Percentiles rank a stretch among this genome's conserved stretches.
These are phyloP conservation scores for Plasmodium reichenowi DNA, from an alignment of 169 alveolate species.

Conservation along the genomic window DNA sequence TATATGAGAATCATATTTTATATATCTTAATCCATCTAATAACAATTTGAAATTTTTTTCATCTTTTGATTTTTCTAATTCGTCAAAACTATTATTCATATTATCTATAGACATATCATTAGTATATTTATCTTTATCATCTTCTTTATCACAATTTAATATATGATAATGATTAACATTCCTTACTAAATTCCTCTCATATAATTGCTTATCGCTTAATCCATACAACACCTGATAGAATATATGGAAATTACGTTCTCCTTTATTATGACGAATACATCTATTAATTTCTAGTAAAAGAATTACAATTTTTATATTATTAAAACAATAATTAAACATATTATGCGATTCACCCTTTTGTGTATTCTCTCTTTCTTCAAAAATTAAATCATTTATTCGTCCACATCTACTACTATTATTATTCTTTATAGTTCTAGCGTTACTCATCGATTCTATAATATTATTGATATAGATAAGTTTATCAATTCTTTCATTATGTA, in stretches of 20 bases:
- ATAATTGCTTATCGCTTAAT: conserved; percentile 55
- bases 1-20: conserved; percentile 43
- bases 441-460: conserved; percentile 98
- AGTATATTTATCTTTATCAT: neutral
- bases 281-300: conserved; percentile 95
- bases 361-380: conserved; percentile 90
- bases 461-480: conserved; percentile 83
- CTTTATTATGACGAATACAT: conserved; percentile 88
- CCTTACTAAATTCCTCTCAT: conserved; percentile 29
- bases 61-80: conserved; percentile 16
- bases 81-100: neutral
- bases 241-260: conserved; percentile 97
- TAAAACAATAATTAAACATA: conserved; percentile 87
- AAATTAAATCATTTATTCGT: conserved; percentile 93
- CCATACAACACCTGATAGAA: conserved; percentile 90
- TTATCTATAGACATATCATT: neutral
- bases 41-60: conserved; percentile 39
- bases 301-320: conserved; percentile 35
- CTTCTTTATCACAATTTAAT: conserved; percentile 3
- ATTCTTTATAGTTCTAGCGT: conserved; percentile 98
- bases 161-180: conserved; percentile 30
- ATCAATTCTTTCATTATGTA: conserved; percentile 43
- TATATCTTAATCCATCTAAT: conserved; percentile 41
- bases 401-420: conserved; percentile 99
- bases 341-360: conserved; percentile 92